A percentile compares a stretch with the other conserved stretches of the same genome.
Evolutionary conservation across 139 green algal genomes (phyloP).

Genomic region (Gonium pectorale): DNA sequence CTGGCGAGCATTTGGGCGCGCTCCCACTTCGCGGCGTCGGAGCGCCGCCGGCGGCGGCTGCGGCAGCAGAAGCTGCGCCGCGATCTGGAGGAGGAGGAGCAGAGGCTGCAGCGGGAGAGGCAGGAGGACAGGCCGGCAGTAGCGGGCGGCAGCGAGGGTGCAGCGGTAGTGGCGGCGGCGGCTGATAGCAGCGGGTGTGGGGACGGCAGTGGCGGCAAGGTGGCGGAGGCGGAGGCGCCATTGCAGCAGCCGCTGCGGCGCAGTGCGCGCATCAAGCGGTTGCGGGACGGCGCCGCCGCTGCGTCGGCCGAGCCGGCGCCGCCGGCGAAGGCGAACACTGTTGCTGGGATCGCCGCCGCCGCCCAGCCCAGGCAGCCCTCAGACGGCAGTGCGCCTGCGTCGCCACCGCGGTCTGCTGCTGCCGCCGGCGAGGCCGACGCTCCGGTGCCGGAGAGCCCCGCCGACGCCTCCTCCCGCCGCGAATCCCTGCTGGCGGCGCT

Average conservation of each 20-base stretch:
- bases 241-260: neutral
- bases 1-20: constrained; percentile 16
- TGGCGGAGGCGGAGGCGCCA: neutral
- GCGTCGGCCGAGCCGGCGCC: neutral
- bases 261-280: constrained; percentile 30
- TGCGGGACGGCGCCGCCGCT: neutral
- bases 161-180: neutral
- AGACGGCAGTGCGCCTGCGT: too few relatives aligned
- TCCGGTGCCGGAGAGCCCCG: neutral
- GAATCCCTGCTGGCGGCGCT: neutral
- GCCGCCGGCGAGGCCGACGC: too few relatives aligned
- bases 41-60: neutral
- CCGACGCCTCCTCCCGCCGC: neutral
- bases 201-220: neutral
- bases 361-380: too few relatives aligned
- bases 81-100: neutral
- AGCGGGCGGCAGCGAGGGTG: neutral
- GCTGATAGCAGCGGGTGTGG: too few relatives aligned
- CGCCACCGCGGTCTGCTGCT: too few relatives aligned
- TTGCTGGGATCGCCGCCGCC: too few relatives aligned
- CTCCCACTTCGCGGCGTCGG: neutral
- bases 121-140: too few relatives aligned
- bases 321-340: too few relatives aligned
- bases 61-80: neutral
- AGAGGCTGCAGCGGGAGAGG: neutral